A percentile compares a stretch with the other conserved stretches of the same genome.
These are phyloP conservation scores for Penicillium waksmanii DNA, from an alignment of 495 filamentous ascomycete genomes.

Conservation along the genomic window DNA sequence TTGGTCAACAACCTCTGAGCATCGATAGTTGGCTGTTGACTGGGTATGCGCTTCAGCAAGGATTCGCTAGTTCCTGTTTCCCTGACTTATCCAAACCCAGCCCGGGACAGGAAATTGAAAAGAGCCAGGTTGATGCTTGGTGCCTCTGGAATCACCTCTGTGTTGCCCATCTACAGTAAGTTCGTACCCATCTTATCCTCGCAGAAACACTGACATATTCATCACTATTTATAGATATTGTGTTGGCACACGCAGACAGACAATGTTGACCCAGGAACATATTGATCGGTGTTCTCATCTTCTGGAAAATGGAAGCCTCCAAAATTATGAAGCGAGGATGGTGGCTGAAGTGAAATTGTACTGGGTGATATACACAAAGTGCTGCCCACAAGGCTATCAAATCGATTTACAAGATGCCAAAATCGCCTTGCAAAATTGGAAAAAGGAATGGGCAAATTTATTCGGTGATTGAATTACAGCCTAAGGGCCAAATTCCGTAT, in stretches of 20 bases:
- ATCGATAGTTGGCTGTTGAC: slow-evolving; percentile 11
- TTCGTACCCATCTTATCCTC: background rate
- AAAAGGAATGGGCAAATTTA: slow-evolving; percentile 4
- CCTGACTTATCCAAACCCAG: background rate
- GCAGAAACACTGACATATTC: background rate
- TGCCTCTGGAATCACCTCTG: slow-evolving; percentile 10
- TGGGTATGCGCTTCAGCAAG: slow-evolving; percentile 9
- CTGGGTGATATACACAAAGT: slow-evolving; percentile 11
- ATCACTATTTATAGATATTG: slow-evolving; percentile 2
- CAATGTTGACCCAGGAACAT: slow-evolving; percentile 5
- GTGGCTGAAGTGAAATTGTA: slow-evolving; percentile 10
- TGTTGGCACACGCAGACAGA: slow-evolving; percentile 5
- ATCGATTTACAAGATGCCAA: slow-evolving; percentile 4
- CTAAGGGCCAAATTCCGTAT: background rate
- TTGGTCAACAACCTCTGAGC: slow-evolving; percentile 7
- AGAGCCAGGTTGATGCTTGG: background rate
- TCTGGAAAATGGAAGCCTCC: background rate
- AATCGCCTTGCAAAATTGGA: slow-evolving; percentile 1
- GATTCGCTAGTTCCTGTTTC: slow-evolving; percentile 5
- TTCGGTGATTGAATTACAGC: background rate
- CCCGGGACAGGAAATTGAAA: background rate
- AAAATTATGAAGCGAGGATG: slow-evolving; percentile 10
- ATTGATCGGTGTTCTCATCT: slow-evolving; percentile 1
- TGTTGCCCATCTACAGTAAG: slow-evolving; percentile 11
- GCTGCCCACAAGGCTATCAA: slow-evolving; percentile 1